phyloP scores from a whole-genome alignment of 371 early-diverging fungal species.

The Saksenaea oblongispora region DNA sequence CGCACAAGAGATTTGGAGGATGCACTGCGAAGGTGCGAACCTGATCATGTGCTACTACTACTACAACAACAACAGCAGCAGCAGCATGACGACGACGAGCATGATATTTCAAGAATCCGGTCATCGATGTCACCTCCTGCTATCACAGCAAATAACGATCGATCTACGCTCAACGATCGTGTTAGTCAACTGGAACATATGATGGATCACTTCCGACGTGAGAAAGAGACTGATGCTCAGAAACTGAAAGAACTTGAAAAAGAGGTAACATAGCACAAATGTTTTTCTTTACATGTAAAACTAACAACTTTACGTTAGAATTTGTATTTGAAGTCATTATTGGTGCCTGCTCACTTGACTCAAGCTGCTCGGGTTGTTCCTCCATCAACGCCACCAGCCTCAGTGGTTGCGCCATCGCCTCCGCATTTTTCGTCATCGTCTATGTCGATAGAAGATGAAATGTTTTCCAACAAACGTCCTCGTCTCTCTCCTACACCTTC shows the following conservation, averaged over 20 bases:
- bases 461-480: neutral
- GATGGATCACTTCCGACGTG: conserved; percentile 34
- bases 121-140: neutral
- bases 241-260: conserved; percentile 38
- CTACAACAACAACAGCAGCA: neutral
- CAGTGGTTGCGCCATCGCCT: neutral
- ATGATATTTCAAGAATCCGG: neutral
- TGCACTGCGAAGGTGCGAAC: conserved; percentile 31
- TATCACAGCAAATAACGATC: neutral
- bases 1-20: conserved; percentile 41
- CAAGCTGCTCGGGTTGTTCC: neutral
- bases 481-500: neutral
- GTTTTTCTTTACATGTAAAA: neutral
- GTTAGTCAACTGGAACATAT: conserved; percentile 40
- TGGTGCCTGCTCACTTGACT: neutral
- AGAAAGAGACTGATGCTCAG: conserved; percentile 36
- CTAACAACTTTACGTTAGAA: neutral
- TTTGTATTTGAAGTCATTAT: neutral
- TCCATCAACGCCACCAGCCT: neutral
- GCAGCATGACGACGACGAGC: neutral
- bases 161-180: conserved; percentile 28
- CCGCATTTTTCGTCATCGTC: neutral
- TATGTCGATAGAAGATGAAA: neutral
- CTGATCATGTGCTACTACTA: conserved; percentile 25
- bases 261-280: conserved; percentile 22